Evolutionary conservation across 2,329 filamentous ascomycete genomes (phyloP).

Genomic region (Thelonectria blattea): DNA sequence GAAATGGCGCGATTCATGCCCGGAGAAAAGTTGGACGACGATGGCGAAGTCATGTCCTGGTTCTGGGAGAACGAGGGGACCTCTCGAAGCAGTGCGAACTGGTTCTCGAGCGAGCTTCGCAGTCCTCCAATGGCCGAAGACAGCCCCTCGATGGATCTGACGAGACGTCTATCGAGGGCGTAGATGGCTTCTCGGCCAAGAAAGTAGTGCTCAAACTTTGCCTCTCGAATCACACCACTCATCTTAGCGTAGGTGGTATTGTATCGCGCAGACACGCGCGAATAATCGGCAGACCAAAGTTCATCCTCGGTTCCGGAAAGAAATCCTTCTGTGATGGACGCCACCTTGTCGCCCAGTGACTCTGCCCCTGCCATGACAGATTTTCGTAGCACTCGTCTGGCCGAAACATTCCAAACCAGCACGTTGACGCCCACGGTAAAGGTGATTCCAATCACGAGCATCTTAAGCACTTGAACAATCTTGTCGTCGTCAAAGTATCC

Average conservation of each 20-base stretch:
- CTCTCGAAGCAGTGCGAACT: conserved; percentile 16
- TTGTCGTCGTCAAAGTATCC: conserved; percentile 83
- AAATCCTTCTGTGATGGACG: conserved; percentile 82
- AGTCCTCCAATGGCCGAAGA: conserved; percentile 90
- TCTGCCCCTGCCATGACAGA: conserved; percentile 76
- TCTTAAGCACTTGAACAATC: conserved; percentile 81
- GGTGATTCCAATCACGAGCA: conserved; percentile 78
- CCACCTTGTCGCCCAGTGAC: conserved; percentile 80
- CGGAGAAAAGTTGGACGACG: conserved; percentile 32
- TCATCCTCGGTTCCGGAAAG: conserved; percentile 83
- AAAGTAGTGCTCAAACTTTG: conserved; percentile 87
- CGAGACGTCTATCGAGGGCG: conserved; percentile 76
- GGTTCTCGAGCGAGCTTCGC: conserved; percentile 63
- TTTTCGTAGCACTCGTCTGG: conserved; percentile 73
- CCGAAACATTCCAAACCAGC: conserved; percentile 78
- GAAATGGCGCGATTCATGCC: conserved; percentile 38
- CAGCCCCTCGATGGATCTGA: conserved; percentile 83
- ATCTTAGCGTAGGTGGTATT: conserved; percentile 72
- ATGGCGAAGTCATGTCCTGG: conserved; percentile 22
- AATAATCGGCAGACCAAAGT: conserved; percentile 69
- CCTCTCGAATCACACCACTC: conserved; percentile 79
- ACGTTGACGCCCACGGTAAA: conserved; percentile 78
- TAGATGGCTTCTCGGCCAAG: conserved; percentile 82
- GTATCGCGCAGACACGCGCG: conserved; percentile 66
- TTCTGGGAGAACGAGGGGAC: not conserved